Conservation (phyloP, 176 grass and related monocot species). For the Ensete glaucum region DNA sequence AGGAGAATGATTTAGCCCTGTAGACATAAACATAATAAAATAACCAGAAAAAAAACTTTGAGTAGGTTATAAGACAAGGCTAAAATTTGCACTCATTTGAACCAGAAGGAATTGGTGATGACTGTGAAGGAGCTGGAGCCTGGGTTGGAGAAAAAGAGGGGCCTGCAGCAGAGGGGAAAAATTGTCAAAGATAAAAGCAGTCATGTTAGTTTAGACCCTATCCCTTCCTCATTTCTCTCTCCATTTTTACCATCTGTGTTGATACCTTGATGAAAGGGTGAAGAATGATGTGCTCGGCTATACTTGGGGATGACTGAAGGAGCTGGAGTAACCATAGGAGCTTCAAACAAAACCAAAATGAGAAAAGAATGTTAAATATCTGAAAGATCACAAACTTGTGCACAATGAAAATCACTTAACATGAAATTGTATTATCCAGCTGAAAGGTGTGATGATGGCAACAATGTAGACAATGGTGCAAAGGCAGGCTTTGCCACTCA, state of each 20-base stretch:
- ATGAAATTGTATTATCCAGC: slow-evolving; percentile 20
- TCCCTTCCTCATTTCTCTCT: neutral
- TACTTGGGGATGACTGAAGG: slow-evolving; percentile 29
- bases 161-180: slow-evolving; percentile 34
- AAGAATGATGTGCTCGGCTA: slow-evolving; percentile 36
- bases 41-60: neutral
- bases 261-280: slow-evolving; percentile 40
- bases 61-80: slow-evolving; percentile 5
- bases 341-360: slow-evolving; percentile 19
- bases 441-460: slow-evolving; percentile 34
- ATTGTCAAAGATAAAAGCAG: slow-evolving; percentile 9
- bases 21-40: slow-evolving; percentile 11
- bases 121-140: slow-evolving; percentile 42
- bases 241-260: neutral
- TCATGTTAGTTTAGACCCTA: neutral
- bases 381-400: slow-evolving; percentile 17
- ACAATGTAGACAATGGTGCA: slow-evolving; percentile 22
- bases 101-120: slow-evolving; percentile 23
- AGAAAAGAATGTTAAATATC: neutral
- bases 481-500: slow-evolving; percentile 17
- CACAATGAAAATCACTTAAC: slow-evolving; percentile 21
- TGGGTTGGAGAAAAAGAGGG: slow-evolving; percentile 26
- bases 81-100: slow-evolving; percentile 38
- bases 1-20: slow-evolving; percentile 52
- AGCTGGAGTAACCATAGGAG: slow-evolving; percentile 19